Evolutionary conservation across 805 yeast genomes (phyloP), one percentile per base, ranked within the genome.

Genomic region (Candida boleticola): DNA sequence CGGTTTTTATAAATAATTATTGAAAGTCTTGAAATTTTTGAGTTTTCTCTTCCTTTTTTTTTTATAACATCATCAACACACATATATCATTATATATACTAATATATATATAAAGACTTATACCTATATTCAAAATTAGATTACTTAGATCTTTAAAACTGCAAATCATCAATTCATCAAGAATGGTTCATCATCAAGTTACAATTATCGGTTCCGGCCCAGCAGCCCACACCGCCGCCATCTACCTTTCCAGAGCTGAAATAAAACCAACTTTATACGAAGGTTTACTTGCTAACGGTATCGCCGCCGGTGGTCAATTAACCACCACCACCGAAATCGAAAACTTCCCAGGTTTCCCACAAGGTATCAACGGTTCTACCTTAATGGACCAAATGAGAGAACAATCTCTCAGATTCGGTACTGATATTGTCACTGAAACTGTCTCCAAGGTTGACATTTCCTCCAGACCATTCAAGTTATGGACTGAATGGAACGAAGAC

Each of bases 171-270:
- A 7, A 17, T 17, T 19, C 9, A 31, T 31, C 11, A 17, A 79
- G 76, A 78, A 84, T 84, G 90, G 85, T 78, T 57, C 95, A 86
- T 65, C 80, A 87, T 71, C 80, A 75, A 73, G 95, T 86, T 47
- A 86, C 93, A 25, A 85, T 88, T 57, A 82, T 88, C 47, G 98
- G 99, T 35, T 90, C 97, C 42, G 99, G 99, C 55, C 99, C 99
- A 43, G 99, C 99, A 44, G 99, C 97, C 42, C 97, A 93, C 77
- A 93, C 99, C 34, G 99, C 99, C 39, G 99, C 99, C 51, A 88
- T 93, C 65, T 93, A 93, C 68, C 75, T 93, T 42, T 84, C 98
- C 23, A 84, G 99, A 68, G 99, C 99, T 33, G 99, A 93, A 75
- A 80, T 89, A 61, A 83, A 85, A 68, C 97, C 99, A 19, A 82